Evolutionary conservation across 148 eudicot genomes (phyloP).

Genomic region (Dianthus caryophyllus): DNA sequence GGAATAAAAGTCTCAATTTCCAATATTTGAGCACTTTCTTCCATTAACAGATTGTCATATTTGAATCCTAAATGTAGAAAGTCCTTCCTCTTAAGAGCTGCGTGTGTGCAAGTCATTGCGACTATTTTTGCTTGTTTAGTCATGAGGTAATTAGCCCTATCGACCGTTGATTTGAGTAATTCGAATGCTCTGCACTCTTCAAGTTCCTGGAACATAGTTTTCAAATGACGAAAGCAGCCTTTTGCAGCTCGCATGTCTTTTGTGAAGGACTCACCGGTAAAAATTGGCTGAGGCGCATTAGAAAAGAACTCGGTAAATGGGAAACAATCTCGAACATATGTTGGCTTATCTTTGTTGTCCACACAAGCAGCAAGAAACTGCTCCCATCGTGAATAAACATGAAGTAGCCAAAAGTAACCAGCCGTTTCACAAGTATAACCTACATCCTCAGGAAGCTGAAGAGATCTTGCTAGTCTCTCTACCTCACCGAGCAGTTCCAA

Average conservation of each 20-base stretch:
- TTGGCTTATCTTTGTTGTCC: conserved; percentile 59
- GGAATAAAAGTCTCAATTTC: conserved; percentile 99
- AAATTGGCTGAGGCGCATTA: conserved; percentile 76
- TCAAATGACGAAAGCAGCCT: conserved; percentile 90
- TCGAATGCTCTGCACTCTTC: conserved; percentile 99
- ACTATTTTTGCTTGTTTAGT: conserved; percentile 98
- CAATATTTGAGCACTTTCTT: conserved; percentile 98
- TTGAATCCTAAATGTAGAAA: conserved; percentile 90
- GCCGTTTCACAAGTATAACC: conserved; percentile 99
- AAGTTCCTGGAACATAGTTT: conserved; percentile 90
- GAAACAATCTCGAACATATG: conserved; percentile 71
- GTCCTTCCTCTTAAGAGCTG: conserved; percentile 96
- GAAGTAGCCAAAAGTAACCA: conserved; percentile 96
- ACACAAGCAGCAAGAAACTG: conserved; percentile 85
- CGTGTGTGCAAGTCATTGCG: conserved; percentile 99
- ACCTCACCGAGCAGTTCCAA: conserved; percentile 92
- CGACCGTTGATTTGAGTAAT: conserved; percentile 88
- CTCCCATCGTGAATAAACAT: conserved; percentile 98
- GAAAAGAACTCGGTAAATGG: conserved; percentile 90
- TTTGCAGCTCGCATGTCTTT: conserved; percentile 92
- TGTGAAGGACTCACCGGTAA: conserved; percentile 68
- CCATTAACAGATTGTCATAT: conserved; percentile 95
- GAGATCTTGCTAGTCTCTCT: conserved; percentile 95
- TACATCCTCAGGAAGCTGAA: conserved; percentile 93
- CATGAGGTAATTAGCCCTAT: conserved; percentile 92